phyloP scores from a whole-genome alignment of 805 yeast species.

The Metschnikowia gelsemii region DNA sequence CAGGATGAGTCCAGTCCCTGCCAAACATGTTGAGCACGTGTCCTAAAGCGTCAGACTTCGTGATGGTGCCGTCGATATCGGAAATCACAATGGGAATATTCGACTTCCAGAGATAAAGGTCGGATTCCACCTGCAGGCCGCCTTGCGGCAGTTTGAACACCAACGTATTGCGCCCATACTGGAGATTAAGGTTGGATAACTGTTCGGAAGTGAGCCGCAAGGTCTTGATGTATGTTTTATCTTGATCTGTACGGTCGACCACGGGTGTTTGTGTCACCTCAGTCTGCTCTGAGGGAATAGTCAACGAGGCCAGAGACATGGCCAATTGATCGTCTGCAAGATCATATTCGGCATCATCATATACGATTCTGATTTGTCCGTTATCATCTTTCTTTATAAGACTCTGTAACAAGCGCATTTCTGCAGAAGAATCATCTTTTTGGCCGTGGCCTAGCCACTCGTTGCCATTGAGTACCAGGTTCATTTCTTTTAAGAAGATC shows the following conservation, averaged over 20 bases:
- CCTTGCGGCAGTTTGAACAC: conserved; percentile 81
- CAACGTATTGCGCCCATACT: conserved; percentile 76
- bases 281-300: conserved; percentile 11
- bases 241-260: conserved; percentile 8
- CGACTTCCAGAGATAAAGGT: conserved; percentile 79
- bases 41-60: conserved; percentile 96
- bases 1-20: conserved; percentile 96
- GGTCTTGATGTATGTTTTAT: conserved; percentile 70
- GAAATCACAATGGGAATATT: conserved; percentile 89
- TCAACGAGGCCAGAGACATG: conserved; percentile 9
- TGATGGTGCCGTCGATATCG: conserved; percentile 97
- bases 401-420: conserved; percentile 35
- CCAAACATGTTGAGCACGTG: conserved; percentile 93
- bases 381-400: conserved; percentile 54
- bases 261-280: conserved; percentile 2
- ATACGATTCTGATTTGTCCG: conserved; percentile 63
- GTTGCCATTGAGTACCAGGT: conserved; percentile 22
- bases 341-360: conserved; percentile 16
- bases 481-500: conserved; percentile 71
- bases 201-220: conserved; percentile 90
- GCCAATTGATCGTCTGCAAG: conserved; percentile 9
- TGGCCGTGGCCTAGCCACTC: conserved; percentile 14
- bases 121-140: conserved; percentile 69
- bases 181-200: conserved; percentile 66
- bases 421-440: conserved; percentile 21